Conservation (phyloP, 2,329 filamentous ascomycete genomes). For the Penicillium sp. region DNA sequence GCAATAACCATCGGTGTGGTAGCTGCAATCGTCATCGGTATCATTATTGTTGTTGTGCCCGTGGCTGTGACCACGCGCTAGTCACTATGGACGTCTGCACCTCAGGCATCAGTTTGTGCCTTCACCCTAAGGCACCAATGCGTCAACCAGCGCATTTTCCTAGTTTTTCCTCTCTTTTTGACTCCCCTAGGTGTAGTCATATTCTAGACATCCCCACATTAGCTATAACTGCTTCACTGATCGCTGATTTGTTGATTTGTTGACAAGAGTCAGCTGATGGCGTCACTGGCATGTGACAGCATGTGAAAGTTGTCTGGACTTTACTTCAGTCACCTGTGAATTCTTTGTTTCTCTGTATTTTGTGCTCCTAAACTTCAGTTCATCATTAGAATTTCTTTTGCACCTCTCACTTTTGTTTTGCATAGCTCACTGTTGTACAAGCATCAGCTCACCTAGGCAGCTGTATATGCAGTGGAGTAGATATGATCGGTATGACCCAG, state of each 20-base stretch:
- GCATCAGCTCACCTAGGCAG: not conserved
- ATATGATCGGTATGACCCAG: constrained; percentile 30
- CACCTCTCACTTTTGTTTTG: not conserved
- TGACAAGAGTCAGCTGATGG: not conserved
- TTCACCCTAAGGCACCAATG: too few species aligned
- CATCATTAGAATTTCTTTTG: not conserved
- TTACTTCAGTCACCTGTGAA: not conserved
- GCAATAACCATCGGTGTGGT: too few species aligned
- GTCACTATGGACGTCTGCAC: too few species aligned
- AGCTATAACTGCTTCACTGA: not conserved
- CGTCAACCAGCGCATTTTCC: too few species aligned
- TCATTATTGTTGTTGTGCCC: too few species aligned
- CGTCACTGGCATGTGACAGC: not conserved
- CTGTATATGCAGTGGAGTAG: constrained; percentile 6
- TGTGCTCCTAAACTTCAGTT: not conserved
- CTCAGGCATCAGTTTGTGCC: too few species aligned
- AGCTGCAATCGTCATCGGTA: too few species aligned
- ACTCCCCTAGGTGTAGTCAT: too few species aligned
- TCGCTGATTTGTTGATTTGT: not conserved
- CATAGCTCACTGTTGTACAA: not conserved
- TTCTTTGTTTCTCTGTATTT: not conserved
- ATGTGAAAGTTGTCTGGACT: not conserved
- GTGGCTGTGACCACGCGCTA: too few species aligned
- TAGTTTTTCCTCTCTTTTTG: too few species aligned
- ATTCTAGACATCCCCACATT: not conserved